Conservation (phyloP, 805 yeast species). For the Kuraishia piskuri region DNA sequence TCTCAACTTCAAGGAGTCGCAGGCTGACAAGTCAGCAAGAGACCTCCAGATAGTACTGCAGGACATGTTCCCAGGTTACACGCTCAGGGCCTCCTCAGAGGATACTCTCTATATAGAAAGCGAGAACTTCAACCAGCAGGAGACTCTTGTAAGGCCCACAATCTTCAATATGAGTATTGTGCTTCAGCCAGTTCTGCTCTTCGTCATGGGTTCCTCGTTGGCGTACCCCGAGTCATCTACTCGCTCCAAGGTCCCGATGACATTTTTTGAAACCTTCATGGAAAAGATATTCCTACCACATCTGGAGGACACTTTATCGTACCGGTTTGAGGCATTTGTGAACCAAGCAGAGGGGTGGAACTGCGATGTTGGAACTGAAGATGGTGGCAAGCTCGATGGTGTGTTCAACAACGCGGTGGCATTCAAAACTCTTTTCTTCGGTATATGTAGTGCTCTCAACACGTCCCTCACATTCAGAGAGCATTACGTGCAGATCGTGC, state of each 20-base stretch:
- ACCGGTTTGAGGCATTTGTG: conserved; percentile 41
- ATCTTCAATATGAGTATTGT: conserved; percentile 75
- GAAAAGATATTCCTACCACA: conserved; percentile 52
- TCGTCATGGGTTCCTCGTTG: conserved; percentile 49
- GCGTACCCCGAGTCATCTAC: conserved; percentile 24
- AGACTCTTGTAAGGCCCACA: conserved; percentile 58
- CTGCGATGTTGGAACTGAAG: conserved; percentile 22
- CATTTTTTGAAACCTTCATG: conserved; percentile 61
- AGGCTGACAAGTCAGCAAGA: conserved; percentile 19
- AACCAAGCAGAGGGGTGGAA: conserved; percentile 29
- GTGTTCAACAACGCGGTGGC: conserved; percentile 35
- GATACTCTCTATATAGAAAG: conserved; percentile 47
- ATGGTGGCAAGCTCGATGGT: conserved; percentile 9
- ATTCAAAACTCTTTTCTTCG: conserved; percentile 37
- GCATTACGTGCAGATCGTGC: conserved; percentile 39
- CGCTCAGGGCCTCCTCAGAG: conserved; percentile 14
- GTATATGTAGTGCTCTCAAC: conserved; percentile 44
- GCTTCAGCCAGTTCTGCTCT: conserved; percentile 62
- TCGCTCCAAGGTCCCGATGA: conserved; percentile 20
- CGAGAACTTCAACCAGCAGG: conserved; percentile 50
- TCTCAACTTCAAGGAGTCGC: conserved; percentile 23
- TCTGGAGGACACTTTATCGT: conserved; percentile 45
- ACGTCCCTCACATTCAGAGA: conserved; percentile 52
- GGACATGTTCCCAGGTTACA: conserved; percentile 62
- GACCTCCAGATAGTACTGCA: conserved; percentile 39